Conservation (phyloP, 345 rosid species). For the Citrus medica region DNA sequence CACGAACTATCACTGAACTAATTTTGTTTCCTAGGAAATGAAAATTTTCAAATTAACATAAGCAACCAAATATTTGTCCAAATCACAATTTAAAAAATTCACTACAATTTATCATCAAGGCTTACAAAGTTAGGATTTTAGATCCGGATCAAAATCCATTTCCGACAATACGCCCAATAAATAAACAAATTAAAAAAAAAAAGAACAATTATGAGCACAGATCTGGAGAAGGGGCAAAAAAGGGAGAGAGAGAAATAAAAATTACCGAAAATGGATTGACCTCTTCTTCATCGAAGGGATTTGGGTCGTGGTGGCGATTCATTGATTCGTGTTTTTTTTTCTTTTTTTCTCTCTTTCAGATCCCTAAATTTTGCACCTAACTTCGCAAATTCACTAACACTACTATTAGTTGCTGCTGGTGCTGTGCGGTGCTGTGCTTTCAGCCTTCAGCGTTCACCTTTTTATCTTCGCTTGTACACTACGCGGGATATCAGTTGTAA, state of each 20-base stretch:
- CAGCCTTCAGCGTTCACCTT: background rate
- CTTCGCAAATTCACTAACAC: background rate
- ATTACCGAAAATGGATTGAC: slow-evolving; percentile 96
- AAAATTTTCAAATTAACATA: background rate
- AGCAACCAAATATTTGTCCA: background rate
- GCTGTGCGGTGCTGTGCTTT: too few species aligned
- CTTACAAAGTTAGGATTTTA: background rate
- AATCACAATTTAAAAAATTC: background rate
- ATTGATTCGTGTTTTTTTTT: slow-evolving; percentile 16
- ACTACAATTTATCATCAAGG: background rate
- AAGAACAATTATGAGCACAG: slow-evolving; percentile 17
- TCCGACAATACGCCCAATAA: background rate
- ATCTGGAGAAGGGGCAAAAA: slow-evolving; percentile 21
- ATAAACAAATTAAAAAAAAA: background rate
- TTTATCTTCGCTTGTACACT: background rate
- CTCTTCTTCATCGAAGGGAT: slow-evolving; percentile 90
- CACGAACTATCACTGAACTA: background rate
- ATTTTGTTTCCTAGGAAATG: background rate
- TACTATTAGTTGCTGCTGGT: too few species aligned
- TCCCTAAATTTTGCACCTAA: slow-evolving; percentile 26
- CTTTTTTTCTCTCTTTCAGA: slow-evolving; percentile 17
- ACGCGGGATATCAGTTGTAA: background rate
- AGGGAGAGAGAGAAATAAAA: background rate
- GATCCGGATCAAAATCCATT: background rate
- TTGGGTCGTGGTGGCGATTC: slow-evolving; percentile 90